These are phyloP conservation scores for Tetratostichococcus sp. DNA, from an alignment of 139 green algal genomes.

Conservation along the genomic window DNA sequence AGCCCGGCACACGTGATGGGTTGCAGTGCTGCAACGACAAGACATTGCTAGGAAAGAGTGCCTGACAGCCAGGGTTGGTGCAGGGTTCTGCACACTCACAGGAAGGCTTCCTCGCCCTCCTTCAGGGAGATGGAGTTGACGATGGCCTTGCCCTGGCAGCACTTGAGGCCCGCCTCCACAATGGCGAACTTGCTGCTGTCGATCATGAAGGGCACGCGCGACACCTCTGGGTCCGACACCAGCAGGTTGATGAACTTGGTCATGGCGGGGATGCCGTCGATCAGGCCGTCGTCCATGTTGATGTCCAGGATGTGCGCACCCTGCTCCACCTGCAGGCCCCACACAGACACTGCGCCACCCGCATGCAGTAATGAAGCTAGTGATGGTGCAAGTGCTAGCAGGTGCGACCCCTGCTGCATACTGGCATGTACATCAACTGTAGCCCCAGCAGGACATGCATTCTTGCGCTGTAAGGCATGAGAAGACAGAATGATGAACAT, in stretches of 20 bases:
- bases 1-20: too few relatives aligned
- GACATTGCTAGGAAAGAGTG: too few relatives aligned
- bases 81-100: neutral
- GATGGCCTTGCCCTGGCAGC: conserved; percentile 95
- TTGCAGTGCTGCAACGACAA: too few relatives aligned
- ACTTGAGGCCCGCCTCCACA: conserved; percentile 96
- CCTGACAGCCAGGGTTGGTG: too few relatives aligned
- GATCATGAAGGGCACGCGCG: conserved; percentile 97
- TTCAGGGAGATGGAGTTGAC: conserved; percentile 98
- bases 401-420: too few relatives aligned
- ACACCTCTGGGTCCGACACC: conserved; percentile 92
- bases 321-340: conserved; percentile 47
- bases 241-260: conserved; percentile 95
- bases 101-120: conserved; percentile 94
- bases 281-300: conserved; percentile 98
- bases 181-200: conserved; percentile 97
- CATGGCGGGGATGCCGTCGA: conserved; percentile 94
- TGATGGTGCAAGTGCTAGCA: too few relatives aligned
- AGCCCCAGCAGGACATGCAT: too few relatives aligned
- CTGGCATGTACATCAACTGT: too few relatives aligned
- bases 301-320: conserved; percentile 94
- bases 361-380: too few relatives aligned
- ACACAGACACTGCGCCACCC: neutral
- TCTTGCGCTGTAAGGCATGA: too few relatives aligned
- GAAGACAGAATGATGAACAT: too few relatives aligned